These are phyloP conservation scores for Oenanthe sinensis DNA, from an alignment of 129 eudicot species.

Conservation along the genomic window DNA sequence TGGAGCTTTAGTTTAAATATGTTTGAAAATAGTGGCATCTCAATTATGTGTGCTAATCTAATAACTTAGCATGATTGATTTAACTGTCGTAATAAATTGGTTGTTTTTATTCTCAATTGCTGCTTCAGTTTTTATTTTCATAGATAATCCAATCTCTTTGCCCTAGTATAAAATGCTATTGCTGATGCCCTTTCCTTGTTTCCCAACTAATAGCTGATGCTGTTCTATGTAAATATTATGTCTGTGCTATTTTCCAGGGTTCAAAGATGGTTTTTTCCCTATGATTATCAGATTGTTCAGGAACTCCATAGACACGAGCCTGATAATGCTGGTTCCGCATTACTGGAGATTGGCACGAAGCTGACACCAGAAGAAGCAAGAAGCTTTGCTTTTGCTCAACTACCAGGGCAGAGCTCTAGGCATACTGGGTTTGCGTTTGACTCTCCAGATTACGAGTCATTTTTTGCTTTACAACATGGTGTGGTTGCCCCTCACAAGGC, in stretches of 20 bases:
- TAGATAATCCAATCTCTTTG: not conserved
- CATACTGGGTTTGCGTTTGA: conserved; percentile 98
- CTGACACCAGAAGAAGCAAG: conserved; percentile 84
- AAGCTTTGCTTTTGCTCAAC: conserved; percentile 70
- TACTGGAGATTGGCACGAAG: conserved; percentile 45
- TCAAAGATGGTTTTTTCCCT: conserved; percentile 94
- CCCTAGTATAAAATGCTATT: not conserved
- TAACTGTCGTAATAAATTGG: not conserved
- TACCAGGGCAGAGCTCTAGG: conserved; percentile 72
- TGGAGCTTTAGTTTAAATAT: not conserved
- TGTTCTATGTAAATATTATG: not conserved
- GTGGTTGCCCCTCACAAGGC: conserved; percentile 81
- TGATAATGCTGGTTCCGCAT: conserved; percentile 54
- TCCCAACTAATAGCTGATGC: not conserved
- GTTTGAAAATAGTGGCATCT: not conserved
- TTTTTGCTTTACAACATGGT: conserved; percentile 89
- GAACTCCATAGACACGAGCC: conserved; percentile 79
- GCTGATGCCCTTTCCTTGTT: not conserved
- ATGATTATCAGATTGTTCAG: conserved; percentile 83
- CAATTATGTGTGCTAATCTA: not conserved
- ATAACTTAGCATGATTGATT: not conserved
- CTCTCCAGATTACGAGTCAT: conserved; percentile 95
- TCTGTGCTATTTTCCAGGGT: conserved; percentile 34
- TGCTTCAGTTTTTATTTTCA: not conserved
- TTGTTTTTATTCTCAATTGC: not conserved